A percentile compares a stretch with the other conserved stretches of the same genome.
These are phyloP conservation scores for Aspergillus ochraceus DNA, from an alignment of 2,329 filamentous ascomycete species.

Conservation along the genomic window DNA sequence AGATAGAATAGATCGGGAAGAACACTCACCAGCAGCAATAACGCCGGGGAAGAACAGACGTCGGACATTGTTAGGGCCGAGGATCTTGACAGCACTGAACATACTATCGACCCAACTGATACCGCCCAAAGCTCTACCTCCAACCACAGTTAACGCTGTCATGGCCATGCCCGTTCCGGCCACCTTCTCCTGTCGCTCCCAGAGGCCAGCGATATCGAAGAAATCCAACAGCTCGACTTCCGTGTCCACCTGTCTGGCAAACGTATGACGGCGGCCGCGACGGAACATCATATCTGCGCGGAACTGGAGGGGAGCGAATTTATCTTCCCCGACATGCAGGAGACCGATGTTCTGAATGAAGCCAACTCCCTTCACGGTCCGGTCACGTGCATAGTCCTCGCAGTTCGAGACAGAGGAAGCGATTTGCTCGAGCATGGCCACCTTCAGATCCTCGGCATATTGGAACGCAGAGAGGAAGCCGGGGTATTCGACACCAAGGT, in stretches of 20 bases:
- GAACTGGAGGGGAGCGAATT: slow-evolving; percentile 84
- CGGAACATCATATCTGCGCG: slow-evolving; percentile 92
- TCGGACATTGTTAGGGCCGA: slow-evolving; percentile 79
- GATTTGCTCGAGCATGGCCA: slow-evolving; percentile 87
- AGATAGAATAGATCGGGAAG: slow-evolving; percentile 1
- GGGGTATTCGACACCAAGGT: slow-evolving; percentile 82
- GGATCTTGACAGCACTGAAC: slow-evolving; percentile 73
- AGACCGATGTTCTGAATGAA: slow-evolving; percentile 86
- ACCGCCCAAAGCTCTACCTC: slow-evolving; percentile 77
- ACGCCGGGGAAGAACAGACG: slow-evolving; percentile 79
- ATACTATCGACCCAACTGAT: slow-evolving; percentile 88
- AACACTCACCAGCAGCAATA: slow-evolving; percentile 70
- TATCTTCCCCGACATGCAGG: slow-evolving; percentile 76
- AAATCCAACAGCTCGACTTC: slow-evolving; percentile 91
- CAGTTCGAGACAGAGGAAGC: slow-evolving; percentile 74
- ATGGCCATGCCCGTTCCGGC: slow-evolving; percentile 93
- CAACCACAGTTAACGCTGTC: slow-evolving; percentile 83
- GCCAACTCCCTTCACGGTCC: slow-evolving; percentile 78
- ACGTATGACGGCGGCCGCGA: slow-evolving; percentile 69
- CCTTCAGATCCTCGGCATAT: slow-evolving; percentile 90
- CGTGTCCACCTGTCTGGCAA: slow-evolving; percentile 82
- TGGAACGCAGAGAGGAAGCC: slow-evolving; percentile 82
- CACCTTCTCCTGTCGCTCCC: slow-evolving; percentile 91
- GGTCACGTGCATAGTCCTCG: slow-evolving; percentile 79
- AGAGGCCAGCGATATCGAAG: slow-evolving; percentile 78